A percentile compares a stretch with the other conserved stretches of the same genome.
phyloP scores from a whole-genome alignment of 495 filamentous ascomycete species.

The Neohortaea acidophila region DNA sequence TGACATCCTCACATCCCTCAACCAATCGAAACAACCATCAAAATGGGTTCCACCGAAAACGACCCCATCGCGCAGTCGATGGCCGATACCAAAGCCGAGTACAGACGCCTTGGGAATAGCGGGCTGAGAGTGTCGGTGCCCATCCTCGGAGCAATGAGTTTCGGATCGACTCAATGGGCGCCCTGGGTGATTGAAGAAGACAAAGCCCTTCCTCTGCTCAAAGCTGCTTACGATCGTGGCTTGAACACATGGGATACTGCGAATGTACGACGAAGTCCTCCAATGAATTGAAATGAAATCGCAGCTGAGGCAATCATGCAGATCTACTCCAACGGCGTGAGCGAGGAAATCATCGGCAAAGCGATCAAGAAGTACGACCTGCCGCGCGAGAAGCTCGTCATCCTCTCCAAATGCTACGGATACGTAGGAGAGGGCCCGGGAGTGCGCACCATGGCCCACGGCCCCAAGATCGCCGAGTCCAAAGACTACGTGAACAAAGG shows the following conservation, averaged over 20 bases:
- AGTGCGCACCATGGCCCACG: slow-evolving; percentile 11
- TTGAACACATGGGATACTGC: slow-evolving; percentile 29
- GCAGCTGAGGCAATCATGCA: no score
- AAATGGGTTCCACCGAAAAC: slow-evolving; percentile 11
- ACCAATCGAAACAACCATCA: slow-evolving; percentile 3
- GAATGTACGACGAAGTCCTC: no score
- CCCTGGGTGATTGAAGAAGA: slow-evolving; percentile 35
- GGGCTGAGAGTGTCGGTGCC: slow-evolving; percentile 2
- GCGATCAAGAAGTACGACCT: slow-evolving; percentile 35
- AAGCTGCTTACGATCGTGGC: slow-evolving; percentile 35
- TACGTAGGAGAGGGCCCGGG: slow-evolving; percentile 24
- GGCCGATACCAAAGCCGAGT: slow-evolving; percentile 26
- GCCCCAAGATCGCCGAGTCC: slow-evolving; percentile 8
- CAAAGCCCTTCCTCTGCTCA: slow-evolving; percentile 26
- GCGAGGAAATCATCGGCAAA: slow-evolving; percentile 35
- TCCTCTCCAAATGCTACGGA: slow-evolving; percentile 32
- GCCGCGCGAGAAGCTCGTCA: slow-evolving; percentile 32
- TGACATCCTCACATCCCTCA: slow-evolving; percentile 3
- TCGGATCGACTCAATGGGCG: slow-evolving; percentile 17
- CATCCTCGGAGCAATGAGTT: slow-evolving; percentile 1
- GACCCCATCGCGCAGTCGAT: slow-evolving; percentile 19
- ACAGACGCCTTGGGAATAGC: slow-evolving; percentile 3
- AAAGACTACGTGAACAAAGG: slow-evolving; percentile 33
- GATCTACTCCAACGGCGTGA: slow-evolving; percentile 31
- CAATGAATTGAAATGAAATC: no score